These are phyloP conservation scores for Mycena vitilis DNA, from an alignment of 768 basidiomycete species.

Conservation along the genomic window DNA sequence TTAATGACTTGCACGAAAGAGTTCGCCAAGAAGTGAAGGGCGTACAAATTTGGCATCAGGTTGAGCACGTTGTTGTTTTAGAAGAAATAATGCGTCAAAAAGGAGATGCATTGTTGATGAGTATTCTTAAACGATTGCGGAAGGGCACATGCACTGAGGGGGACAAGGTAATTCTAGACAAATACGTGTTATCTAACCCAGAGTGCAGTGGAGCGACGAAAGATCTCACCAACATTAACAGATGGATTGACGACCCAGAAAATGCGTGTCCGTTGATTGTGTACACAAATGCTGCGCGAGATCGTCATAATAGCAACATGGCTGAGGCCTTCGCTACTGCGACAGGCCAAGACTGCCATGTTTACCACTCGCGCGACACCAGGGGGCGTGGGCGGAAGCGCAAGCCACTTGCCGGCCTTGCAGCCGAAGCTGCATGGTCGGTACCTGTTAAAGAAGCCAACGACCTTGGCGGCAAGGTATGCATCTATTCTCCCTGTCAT, in stretches of 20 bases:
- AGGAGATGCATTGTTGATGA: conserved; percentile 20
- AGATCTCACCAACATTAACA: conserved; percentile 10
- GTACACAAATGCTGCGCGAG: conserved; percentile 19
- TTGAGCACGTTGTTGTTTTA: conserved; percentile 26
- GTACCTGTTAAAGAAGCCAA: not conserved
- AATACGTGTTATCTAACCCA: conserved; percentile 15
- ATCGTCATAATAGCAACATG: conserved; percentile 7
- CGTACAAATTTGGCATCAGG: conserved; percentile 20
- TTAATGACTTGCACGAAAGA: conserved; percentile 18
- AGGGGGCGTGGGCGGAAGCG: too few relatives aligned
- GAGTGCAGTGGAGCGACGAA: conserved; percentile 14
- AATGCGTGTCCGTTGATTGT: conserved; percentile 17
- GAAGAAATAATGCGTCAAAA: conserved; percentile 38
- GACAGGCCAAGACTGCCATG: conserved; percentile 1
- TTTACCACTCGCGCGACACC: too few relatives aligned
- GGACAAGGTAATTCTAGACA: conserved; percentile 19
- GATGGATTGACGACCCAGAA: conserved; percentile 16
- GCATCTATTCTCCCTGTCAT: not conserved
- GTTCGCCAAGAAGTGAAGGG: conserved; percentile 15
- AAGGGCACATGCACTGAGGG: conserved; percentile 9
- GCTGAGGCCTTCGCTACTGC: not conserved
- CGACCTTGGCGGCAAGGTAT: conserved; percentile 1
- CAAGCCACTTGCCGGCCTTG: too few relatives aligned
- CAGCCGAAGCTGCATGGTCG: too few relatives aligned
- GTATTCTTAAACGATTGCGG: conserved; percentile 13